These are phyloP conservation scores for Ustilago bromivora DNA, from an alignment of 1,284 basidiomycete genomes.

Conservation along the genomic window DNA sequence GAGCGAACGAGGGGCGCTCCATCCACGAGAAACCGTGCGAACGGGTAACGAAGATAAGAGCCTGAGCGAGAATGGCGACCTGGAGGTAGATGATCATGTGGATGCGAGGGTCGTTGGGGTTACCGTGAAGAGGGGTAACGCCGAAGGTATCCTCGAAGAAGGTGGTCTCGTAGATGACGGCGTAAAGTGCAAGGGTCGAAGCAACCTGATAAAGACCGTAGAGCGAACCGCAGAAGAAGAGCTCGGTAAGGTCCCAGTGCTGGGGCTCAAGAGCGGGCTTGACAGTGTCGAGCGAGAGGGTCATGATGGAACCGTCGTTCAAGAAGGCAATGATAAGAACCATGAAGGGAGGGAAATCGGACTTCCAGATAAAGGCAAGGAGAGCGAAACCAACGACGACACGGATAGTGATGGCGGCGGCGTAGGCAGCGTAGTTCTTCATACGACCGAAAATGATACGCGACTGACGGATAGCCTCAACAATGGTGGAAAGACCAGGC, in stretches of 20 bases:
- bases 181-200: constrained; percentile 79
- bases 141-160: constrained; percentile 92
- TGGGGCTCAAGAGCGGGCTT: constrained; percentile 87
- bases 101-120: constrained; percentile 71
- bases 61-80: constrained; percentile 98
- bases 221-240: constrained; percentile 92
- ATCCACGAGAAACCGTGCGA: constrained; percentile 97
- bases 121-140: constrained; percentile 73
- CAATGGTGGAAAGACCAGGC: constrained; percentile 94
- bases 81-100: constrained; percentile 84
- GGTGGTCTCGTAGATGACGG: constrained; percentile 84
- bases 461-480: constrained; percentile 93
- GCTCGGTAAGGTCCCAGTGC: constrained; percentile 95
- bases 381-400: constrained; percentile 97
- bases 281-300: constrained; percentile 94
- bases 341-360: constrained; percentile 99
- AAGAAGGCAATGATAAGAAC: constrained; percentile 95
- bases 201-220: constrained; percentile 92
- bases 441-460: constrained; percentile 98
- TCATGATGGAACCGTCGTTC: constrained; percentile 98
- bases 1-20: constrained; percentile 91
- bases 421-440: constrained; percentile 89
- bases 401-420: constrained; percentile 94
- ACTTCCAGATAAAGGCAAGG: constrained; percentile 93
- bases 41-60: constrained; percentile 95